Conservation (phyloP, 129 eudicot genomes). For the Chrysanthemum lavandulifolium region DNA sequence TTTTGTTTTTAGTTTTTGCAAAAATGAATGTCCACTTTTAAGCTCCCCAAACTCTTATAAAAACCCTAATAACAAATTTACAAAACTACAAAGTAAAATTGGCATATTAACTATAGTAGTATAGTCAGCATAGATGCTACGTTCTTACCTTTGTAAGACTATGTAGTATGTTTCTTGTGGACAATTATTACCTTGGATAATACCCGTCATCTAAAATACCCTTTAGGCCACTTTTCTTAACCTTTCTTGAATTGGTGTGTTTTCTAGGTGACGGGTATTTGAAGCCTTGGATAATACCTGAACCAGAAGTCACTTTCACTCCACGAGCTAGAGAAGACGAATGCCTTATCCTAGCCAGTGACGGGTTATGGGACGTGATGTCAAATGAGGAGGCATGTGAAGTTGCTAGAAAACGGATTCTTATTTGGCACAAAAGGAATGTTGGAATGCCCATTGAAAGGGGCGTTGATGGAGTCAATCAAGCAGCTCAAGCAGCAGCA, state of each 20-base stretch:
- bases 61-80: too few species aligned
- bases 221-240: neutral
- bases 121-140: too few species aligned
- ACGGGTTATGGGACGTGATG: constrained; percentile 87
- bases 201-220: too few species aligned
- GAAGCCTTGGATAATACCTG: constrained; percentile 80
- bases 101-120: too few species aligned
- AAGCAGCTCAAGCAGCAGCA: constrained; percentile 81
- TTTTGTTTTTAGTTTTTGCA: too few species aligned
- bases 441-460: constrained; percentile 46
- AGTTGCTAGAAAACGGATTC: constrained; percentile 62
- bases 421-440: constrained; percentile 82
- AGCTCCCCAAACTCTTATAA: too few species aligned
- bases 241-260: neutral
- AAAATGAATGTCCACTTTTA: too few species aligned
- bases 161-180: too few species aligned
- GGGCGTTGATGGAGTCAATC: constrained; percentile 48
- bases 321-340: constrained; percentile 78
- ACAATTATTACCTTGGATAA: too few species aligned
- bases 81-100: too few species aligned
- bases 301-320: constrained; percentile 68
- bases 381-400: constrained; percentile 80
- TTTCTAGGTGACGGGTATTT: constrained; percentile 74
- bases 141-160: too few species aligned
- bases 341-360: constrained; percentile 76